A percentile compares a stretch with the other conserved stretches of the same genome.
These are phyloP conservation scores for Candida taoyuanica DNA, from an alignment of 805 yeast species.

Conservation along the genomic window DNA sequence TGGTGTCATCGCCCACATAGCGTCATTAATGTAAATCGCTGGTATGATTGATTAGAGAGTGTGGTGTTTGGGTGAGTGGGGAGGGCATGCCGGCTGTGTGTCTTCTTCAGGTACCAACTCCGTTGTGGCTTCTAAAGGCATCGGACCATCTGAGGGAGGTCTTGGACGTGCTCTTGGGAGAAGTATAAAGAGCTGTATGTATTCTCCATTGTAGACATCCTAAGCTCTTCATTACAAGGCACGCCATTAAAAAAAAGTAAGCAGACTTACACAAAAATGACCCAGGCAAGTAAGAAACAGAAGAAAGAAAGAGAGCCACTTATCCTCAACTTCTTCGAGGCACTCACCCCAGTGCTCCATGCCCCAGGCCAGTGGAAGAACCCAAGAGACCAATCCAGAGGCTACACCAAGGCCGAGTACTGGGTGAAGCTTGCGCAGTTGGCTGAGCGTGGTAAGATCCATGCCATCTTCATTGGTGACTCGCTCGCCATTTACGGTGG, in stretches of 20 bases:
- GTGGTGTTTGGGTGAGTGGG: no score
- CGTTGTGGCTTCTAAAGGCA: not conserved
- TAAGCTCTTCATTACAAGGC: no score
- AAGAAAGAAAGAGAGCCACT: constrained; percentile 16
- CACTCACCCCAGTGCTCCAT: constrained; percentile 25
- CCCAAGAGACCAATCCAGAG: constrained; percentile 25
- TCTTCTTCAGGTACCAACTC: not conserved
- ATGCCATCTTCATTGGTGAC: constrained; percentile 38
- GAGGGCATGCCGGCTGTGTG: not conserved
- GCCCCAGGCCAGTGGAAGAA: constrained; percentile 28
- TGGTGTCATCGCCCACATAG: not conserved
- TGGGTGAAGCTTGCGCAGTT: constrained; percentile 38
- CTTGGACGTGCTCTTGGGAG: not conserved
- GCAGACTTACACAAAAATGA: constrained; percentile 10
- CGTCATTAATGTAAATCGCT: not conserved
- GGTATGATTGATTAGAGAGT: not conserved
- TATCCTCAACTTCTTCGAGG: constrained; percentile 24
- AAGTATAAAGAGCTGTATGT: no score
- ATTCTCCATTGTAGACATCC: no score
- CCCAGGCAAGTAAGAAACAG: constrained; percentile 15
- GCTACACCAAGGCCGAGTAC: constrained; percentile 28
- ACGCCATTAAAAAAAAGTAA: no score
- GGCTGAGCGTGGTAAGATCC: constrained; percentile 38
- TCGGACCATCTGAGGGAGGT: not conserved
- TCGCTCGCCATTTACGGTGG: constrained; percentile 38